Conservation (phyloP, 345 rosid species). For the Populus davidiana region DNA sequence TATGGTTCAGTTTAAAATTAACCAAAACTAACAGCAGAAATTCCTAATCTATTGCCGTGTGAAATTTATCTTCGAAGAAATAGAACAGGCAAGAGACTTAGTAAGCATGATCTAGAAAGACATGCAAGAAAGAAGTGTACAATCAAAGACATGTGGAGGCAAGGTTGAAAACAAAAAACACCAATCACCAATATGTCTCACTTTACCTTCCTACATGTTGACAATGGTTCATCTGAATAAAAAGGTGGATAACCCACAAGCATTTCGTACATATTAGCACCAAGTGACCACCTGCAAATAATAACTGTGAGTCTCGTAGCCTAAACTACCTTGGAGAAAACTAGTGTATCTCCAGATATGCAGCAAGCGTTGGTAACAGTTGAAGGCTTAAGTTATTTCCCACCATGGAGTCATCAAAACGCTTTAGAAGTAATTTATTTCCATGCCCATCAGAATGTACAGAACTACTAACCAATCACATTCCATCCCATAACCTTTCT, state of each 20-base stretch:
- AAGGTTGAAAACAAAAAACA: neutral
- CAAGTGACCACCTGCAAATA: constrained; percentile 88
- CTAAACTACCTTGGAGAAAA: constrained; percentile 7
- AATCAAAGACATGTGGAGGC: neutral
- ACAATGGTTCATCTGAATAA: constrained; percentile 97
- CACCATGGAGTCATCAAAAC: neutral
- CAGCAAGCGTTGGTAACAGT: neutral
- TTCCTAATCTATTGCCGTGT: neutral
- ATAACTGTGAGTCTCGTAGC: constrained; percentile 16
- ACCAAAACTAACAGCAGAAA: neutral
- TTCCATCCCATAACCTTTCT: constrained; percentile 98
- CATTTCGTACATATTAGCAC: constrained; percentile 98
- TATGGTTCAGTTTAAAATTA: constrained; percentile 1
- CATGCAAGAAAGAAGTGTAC: neutral
- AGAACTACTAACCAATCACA: constrained; percentile 78
- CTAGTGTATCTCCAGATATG: constrained; percentile 11
- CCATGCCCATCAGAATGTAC: neutral
- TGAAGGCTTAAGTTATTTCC: neutral
- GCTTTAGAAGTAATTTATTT: neutral
- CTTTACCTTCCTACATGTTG: constrained; percentile 84
- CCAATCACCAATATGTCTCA: neutral
- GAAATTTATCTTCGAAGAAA: neutral
- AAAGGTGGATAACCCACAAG: constrained; percentile 95
- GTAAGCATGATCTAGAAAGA: neutral
- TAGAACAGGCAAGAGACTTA: neutral